These are phyloP conservation scores for Solanum sejunctum DNA, from an alignment of 257 asterid genomes.

Conservation along the genomic window DNA sequence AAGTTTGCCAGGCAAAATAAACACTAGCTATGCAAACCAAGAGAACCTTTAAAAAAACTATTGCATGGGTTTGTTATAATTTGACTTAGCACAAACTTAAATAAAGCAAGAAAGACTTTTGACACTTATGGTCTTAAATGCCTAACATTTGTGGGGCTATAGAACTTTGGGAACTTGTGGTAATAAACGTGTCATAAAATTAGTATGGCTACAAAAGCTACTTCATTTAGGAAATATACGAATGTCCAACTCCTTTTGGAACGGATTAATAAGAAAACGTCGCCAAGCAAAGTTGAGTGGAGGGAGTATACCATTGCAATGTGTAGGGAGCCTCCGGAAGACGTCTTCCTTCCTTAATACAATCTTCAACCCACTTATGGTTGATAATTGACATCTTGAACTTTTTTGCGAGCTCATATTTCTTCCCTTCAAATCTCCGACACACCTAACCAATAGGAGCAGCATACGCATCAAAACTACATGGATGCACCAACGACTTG, in stretches of 20 bases:
- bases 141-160: neutral
- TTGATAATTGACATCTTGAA: conserved; percentile 40
- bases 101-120: neutral
- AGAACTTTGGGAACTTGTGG: neutral
- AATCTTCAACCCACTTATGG: conserved; percentile 89
- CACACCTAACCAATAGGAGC: conserved; percentile 43
- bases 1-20: neutral
- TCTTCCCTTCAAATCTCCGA: conserved; percentile 27
- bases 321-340: conserved; percentile 50
- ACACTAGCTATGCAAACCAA: neutral
- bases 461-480: conserved; percentile 37
- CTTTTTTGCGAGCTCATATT: conserved; percentile 14
- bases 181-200: neutral
- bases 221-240: neutral
- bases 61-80: neutral
- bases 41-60: neutral
- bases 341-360: conserved; percentile 47
- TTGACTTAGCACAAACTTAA: neutral
- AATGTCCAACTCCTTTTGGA: neutral
- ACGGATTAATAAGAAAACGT: neutral
- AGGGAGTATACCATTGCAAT: conserved; percentile 37
- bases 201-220: neutral
- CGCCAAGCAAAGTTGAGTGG: neutral
- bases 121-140: neutral
- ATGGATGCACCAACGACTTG: conserved; percentile 37